Percentiles rank a stretch among this genome's conserved stretches.
phyloP scores from a whole-genome alignment of 306 rosid genomes.

The Cicer chorassanicum region DNA sequence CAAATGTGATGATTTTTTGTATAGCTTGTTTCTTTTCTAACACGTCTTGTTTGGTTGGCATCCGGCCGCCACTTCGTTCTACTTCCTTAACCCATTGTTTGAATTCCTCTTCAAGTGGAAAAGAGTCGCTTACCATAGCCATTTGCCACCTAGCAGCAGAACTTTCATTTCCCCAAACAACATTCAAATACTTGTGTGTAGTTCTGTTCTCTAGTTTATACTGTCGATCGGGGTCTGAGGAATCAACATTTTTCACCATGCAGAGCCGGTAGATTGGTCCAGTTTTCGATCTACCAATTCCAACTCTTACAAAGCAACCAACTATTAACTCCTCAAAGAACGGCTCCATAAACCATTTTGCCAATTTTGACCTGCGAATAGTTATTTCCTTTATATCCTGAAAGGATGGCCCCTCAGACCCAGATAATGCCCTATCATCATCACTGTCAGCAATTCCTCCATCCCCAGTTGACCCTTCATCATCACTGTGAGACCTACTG shows the following conservation, averaged over 20 bases:
- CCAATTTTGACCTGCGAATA: conserved; percentile 81
- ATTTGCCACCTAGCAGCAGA: conserved; percentile 98
- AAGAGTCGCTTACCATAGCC: conserved; percentile 93
- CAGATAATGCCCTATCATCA: conserved; percentile 68
- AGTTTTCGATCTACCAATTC: conserved; percentile 85
- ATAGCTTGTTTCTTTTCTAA: conserved; percentile 74
- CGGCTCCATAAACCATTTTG: conserved; percentile 94
- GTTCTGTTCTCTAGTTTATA: conserved; percentile 81
- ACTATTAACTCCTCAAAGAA: conserved; percentile 94
- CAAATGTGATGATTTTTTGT: conserved; percentile 63
- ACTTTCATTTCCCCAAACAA: conserved; percentile 91
- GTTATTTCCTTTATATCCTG: conserved; percentile 89
- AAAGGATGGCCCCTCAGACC: conserved; percentile 67
- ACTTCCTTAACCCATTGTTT: conserved; percentile 92
- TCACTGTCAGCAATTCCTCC: conserved; percentile 82
- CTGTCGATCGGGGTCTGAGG: conserved; percentile 78
- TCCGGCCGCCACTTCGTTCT: conserved; percentile 76
- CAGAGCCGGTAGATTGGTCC: conserved; percentile 92
- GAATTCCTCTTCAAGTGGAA: conserved; percentile 81
- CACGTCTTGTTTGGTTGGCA: conserved; percentile 76
- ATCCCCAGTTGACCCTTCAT: conserved; percentile 74
- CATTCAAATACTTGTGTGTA: conserved; percentile 83
- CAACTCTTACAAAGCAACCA: conserved; percentile 97
- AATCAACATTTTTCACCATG: conserved; percentile 90
- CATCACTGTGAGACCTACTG: conserved; percentile 76